phyloP scores from a whole-genome alignment of 441 rosid genomes.

The Pelargonium fulgidum region DNA sequence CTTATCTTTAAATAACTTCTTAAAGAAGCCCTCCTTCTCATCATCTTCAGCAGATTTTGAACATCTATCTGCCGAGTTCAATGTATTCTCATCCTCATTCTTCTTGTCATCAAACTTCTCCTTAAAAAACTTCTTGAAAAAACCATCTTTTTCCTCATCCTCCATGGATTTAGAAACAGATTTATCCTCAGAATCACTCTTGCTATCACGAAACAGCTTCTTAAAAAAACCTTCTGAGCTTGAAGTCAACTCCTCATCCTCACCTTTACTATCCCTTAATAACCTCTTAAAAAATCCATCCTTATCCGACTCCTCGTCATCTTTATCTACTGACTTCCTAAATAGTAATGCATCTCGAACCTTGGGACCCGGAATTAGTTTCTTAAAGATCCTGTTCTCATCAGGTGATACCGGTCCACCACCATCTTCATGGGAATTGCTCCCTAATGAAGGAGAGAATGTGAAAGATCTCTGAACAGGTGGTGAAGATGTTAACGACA shows the following conservation, averaged over 20 bases:
- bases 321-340: constrained; percentile 89
- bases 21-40: constrained; percentile 82
- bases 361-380: constrained; percentile 85
- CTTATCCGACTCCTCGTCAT: constrained; percentile 79
- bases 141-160: constrained; percentile 84
- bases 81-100: constrained; percentile 33
- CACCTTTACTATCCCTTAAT: constrained; percentile 61
- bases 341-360: constrained; percentile 88
- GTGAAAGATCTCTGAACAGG: constrained; percentile 61
- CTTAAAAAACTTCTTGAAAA: constrained; percentile 71
- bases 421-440: constrained; percentile 55
- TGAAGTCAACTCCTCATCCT: constrained; percentile 62
- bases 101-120: constrained; percentile 76
- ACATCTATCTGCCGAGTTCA: constrained; percentile 45
- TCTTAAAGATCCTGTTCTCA: constrained; percentile 79
- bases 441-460: constrained; percentile 58
- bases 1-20: constrained; percentile 73
- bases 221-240: constrained; percentile 90
- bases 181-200: constrained; percentile 55
- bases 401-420: constrained; percentile 50
- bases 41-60: constrained; percentile 72
- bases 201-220: constrained; percentile 62
- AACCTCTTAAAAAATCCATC: constrained; percentile 89
- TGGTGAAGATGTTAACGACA: constrained; percentile 76
- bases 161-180: constrained; percentile 50